A percentile compares a stretch with the other conserved stretches of the same genome.
Evolutionary conservation across 1,284 basidiomycete species (phyloP).

Genomic region (Tilletiaria anomala): DNA sequence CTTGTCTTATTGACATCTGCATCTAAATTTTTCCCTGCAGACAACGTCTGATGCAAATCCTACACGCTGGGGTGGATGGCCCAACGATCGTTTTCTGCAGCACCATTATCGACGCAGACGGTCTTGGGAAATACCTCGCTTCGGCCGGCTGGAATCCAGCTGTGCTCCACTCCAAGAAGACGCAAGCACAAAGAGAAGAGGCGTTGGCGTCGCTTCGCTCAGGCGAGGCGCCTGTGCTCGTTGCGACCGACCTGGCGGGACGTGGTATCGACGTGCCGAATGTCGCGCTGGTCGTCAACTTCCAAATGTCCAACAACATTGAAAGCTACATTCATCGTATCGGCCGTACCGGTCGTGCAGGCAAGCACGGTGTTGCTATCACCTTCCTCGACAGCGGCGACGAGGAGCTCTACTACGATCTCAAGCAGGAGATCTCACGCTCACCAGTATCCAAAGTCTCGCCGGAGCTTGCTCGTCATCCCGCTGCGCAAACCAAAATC

Average conservation of each 20-base stretch:
- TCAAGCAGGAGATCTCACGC: conserved; percentile 27
- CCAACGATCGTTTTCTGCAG: conserved; percentile 99
- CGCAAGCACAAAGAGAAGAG: conserved; percentile 88
- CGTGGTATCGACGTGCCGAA: conserved; percentile 97
- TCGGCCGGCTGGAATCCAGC: conserved; percentile 54
- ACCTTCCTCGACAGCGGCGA: conserved; percentile 93
- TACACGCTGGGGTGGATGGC: conserved; percentile 66
- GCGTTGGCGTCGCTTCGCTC: conserved; percentile 69
- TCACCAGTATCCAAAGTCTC: conserved; percentile 23
- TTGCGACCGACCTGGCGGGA: conserved; percentile 93
- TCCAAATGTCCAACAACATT: conserved; percentile 87
- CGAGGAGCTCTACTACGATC: conserved; percentile 69
- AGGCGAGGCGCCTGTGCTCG: conserved; percentile 66
- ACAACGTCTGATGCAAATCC: conserved; percentile 68
- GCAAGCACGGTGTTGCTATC: conserved; percentile 78
- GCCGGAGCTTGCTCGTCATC: conserved; percentile 22
- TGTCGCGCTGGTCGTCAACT: conserved; percentile 90
- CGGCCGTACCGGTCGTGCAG: conserved; percentile 90
- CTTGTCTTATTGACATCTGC: background rate
- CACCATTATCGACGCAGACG: conserved; percentile 68
- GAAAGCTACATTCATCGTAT: conserved; percentile 96
- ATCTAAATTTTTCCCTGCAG: conserved; percentile 41
- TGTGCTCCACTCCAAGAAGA: conserved; percentile 90
- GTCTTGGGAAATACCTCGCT: conserved; percentile 42
- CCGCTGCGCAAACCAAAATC: conserved; percentile 16